These are phyloP conservation scores for Sporothrix pallida DNA, from an alignment of 2,329 filamentous ascomycete genomes.

Conservation along the genomic window DNA sequence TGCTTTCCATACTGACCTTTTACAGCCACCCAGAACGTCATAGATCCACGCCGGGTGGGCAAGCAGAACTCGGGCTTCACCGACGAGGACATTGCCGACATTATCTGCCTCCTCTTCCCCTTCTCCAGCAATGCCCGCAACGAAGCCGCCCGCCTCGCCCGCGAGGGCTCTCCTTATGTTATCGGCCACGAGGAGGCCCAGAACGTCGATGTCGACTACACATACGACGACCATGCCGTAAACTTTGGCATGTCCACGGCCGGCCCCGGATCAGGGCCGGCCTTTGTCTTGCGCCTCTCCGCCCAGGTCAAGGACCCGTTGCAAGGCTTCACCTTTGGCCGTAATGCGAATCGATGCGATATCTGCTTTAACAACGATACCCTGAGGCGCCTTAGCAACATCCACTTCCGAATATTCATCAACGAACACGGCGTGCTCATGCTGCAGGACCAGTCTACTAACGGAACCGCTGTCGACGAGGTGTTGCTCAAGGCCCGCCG, in stretches of 20 bases:
- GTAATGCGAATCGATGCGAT: constrained; percentile 75
- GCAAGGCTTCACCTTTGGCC: constrained; percentile 84
- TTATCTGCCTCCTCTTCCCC: constrained; percentile 87
- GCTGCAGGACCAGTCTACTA: constrained; percentile 94
- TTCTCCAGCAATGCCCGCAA: constrained; percentile 72
- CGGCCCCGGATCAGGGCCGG: constrained; percentile 59
- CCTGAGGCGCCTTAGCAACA: constrained; percentile 80
- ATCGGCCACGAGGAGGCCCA: constrained; percentile 57
- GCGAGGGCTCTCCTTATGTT: constrained; percentile 56
- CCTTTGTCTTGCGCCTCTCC: constrained; percentile 82
- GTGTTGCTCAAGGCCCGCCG: constrained; percentile 59
- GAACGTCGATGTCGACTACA: constrained; percentile 58
- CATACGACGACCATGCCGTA: constrained; percentile 56
- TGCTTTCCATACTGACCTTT: neutral
- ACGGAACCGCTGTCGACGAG: constrained; percentile 86
- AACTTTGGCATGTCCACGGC: constrained; percentile 59
- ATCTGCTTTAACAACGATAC: constrained; percentile 70
- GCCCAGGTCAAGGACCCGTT: constrained; percentile 70
- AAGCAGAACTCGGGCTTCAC: constrained; percentile 82
- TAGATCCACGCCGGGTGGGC: constrained; percentile 80
- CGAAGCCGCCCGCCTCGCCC: constrained; percentile 65
- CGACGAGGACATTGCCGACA: constrained; percentile 82
- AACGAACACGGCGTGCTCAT: constrained; percentile 87
- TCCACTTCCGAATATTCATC: constrained; percentile 93
- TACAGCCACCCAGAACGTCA: constrained; percentile 73